phyloP scores from a whole-genome alignment of 2,329 filamentous ascomycete genomes.

The Coniochaeta sp. region DNA sequence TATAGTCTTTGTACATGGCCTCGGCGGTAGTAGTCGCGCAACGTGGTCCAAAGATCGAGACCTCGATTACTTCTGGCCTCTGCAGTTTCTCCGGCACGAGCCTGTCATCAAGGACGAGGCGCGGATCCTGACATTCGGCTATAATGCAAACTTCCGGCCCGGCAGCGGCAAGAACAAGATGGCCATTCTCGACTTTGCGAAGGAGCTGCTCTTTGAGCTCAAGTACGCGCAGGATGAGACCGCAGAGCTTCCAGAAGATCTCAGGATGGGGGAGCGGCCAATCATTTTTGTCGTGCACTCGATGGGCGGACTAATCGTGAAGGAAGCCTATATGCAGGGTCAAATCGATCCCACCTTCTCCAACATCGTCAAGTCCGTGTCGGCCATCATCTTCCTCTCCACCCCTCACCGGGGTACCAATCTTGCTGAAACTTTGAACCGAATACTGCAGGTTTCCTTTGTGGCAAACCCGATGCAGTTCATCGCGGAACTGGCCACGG shows the following conservation, averaged over 20 bases:
- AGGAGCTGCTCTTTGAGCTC: constrained; percentile 21
- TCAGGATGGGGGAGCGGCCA: constrained; percentile 19
- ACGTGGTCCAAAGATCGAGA: constrained; percentile 24
- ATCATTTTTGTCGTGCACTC: constrained; percentile 21
- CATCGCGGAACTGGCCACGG: constrained; percentile 18
- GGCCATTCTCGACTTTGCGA: constrained; percentile 23
- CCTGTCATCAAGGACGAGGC: constrained; percentile 14
- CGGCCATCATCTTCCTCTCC: constrained; percentile 22
- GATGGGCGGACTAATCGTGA: constrained; percentile 23
- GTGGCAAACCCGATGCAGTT: constrained; percentile 17
- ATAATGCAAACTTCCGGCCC: constrained; percentile 19
- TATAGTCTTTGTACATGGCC: constrained; percentile 26
- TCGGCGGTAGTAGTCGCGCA: constrained; percentile 21
- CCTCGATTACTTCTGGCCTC: constrained; percentile 22
- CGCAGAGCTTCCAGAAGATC: constrained; percentile 8
- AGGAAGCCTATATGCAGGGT: constrained; percentile 18
- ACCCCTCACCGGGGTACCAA: constrained; percentile 25
- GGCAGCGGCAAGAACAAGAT: constrained; percentile 11
- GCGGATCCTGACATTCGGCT: constrained; percentile 26
- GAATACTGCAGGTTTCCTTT: constrained; percentile 15
- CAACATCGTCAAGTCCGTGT: constrained; percentile 17
- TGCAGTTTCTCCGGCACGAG: constrained; percentile 20
- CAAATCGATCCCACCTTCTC: constrained; percentile 17
- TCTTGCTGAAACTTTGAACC: constrained; percentile 21
- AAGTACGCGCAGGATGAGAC: constrained; percentile 16